Base-by-base conservation (phyloP, 257 asterid genomes). In the Datura wrightii region DNA sequence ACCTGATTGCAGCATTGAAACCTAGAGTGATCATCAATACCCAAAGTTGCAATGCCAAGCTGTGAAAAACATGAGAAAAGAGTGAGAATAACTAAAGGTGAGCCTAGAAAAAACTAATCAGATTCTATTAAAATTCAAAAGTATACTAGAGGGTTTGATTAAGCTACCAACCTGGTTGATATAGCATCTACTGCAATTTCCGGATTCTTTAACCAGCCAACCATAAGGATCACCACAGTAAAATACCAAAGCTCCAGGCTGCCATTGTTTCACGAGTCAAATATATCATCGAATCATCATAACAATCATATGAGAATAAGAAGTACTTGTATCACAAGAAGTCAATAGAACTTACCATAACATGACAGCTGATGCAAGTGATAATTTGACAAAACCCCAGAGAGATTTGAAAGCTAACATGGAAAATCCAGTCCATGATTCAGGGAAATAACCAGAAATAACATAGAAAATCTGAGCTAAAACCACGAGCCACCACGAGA, bases 1-100 rank as follows among this genome's bases (percentile, higher is more conserved):
- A 95, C 98, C 98, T 95, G 79, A 95, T 88, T 84, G 98, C 98
- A 16, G 98, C 97, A 86, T 94, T 94, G 93, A 95, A 92, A 39
- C 99, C 99, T 2, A 95, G 85, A 36, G 94, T 84, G 88, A 94
- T 82, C 97, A 94, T 94, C 85, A 94, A 78, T 2, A 91, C 84
- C 99, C 99, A 94, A 53, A 93, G 86, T 85, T 93, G 92, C 66
- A 94, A 60, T 82, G 94, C 91, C 97, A 93, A 92, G 70, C 98
- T 95, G 91, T 42, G 78, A 80, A 31, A 85, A 53, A 76, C 69
- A 41, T 63, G 48, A 79, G 62, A 80, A 10, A 74, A 63, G 42
- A 10, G 60, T 58, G 18, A 46, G 76, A 36, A 55, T 8, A 4
- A 53, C 11, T 14, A n/a, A 10, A 19, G 44, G 18, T 1, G 10